Base-by-base conservation (phyloP, 139 green algal genomes). In the Coelastrella sp. region DNA sequence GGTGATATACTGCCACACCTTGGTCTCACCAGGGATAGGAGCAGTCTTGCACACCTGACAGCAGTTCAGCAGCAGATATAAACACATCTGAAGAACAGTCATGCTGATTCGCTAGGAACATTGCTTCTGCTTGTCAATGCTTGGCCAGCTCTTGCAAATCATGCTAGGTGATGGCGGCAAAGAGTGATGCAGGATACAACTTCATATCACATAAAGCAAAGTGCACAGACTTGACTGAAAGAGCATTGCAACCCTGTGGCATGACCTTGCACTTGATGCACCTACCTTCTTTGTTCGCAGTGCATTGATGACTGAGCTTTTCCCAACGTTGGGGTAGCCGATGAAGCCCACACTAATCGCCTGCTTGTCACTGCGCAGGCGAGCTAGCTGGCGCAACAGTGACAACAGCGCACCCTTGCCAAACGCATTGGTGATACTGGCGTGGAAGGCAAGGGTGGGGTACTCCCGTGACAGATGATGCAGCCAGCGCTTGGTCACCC, bases 1-100 rank as follows among this genome's bases (percentile, higher is more conserved):
- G 25, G 98, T 99, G 93, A 99, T 98, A 96, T 99, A 99, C 94
- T 99, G 98, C 98, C 98, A 99, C 85, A 99, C 96, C 95, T 99
- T 99, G 80, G 98, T 99, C 95, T 99, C 97, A 3, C 98, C 98
- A 4, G 98, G 98, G 7, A 99, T 94, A 0, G 98, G 98, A 6
- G 98, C 98, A 27, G 97, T 94, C 68, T 98, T 99, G 96, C 98
- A 99, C 58, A 99, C 97, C 94, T 97, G 76, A 22, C 27, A 20
- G 24, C 17, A 24, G 35, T 49, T 49, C 35, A 49, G 35, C 35
- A 49, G 35, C 35, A 49, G 3, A 3, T 49, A 49, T 49, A 49
- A 49, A 5, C 35, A 49, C 35, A 49, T 49, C 35, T 49, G 35
- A 49, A 49, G 35, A 49, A 49, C 35, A 49, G 35, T 49, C 35